Evolutionary conservation across 306 rosid genomes (phyloP).

Genomic region (Sicyos edulis): DNA sequence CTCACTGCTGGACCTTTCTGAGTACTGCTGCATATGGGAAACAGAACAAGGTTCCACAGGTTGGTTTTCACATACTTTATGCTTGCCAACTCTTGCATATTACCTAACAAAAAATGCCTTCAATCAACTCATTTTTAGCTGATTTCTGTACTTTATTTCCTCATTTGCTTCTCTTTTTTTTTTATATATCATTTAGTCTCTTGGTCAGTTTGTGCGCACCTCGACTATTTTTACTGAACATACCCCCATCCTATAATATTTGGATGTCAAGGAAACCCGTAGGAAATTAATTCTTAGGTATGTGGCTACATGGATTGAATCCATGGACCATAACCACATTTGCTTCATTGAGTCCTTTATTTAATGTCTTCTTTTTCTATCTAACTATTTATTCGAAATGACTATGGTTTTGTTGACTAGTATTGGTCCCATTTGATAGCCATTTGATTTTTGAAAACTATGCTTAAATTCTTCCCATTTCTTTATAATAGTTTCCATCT

Average conservation of each 20-base stretch:
- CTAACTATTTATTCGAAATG: background rate
- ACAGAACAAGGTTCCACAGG: constrained; percentile 94
- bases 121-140: background rate
- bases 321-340: background rate
- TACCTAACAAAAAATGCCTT: background rate
- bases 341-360: background rate
- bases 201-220: too few relatives aligned
- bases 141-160: background rate
- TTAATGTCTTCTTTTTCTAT: background rate
- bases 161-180: background rate
- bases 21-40: constrained; percentile 80
- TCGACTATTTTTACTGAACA: too few relatives aligned
- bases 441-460: too few relatives aligned
- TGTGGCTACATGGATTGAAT: too few relatives aligned
- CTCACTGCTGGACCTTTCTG: constrained; percentile 89
- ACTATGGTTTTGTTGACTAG: background rate
- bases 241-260: too few relatives aligned
- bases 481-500: too few relatives aligned
- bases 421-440: too few relatives aligned
- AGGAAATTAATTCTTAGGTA: too few relatives aligned
- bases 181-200: too few relatives aligned
- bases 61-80: constrained; percentile 21
- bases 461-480: too few relatives aligned
- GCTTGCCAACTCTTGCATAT: constrained; percentile 3
- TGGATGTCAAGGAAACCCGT: too few relatives aligned